Evolutionary conservation across 345 rosid species (phyloP).

Genomic region (Bruguiera sexangula): DNA sequence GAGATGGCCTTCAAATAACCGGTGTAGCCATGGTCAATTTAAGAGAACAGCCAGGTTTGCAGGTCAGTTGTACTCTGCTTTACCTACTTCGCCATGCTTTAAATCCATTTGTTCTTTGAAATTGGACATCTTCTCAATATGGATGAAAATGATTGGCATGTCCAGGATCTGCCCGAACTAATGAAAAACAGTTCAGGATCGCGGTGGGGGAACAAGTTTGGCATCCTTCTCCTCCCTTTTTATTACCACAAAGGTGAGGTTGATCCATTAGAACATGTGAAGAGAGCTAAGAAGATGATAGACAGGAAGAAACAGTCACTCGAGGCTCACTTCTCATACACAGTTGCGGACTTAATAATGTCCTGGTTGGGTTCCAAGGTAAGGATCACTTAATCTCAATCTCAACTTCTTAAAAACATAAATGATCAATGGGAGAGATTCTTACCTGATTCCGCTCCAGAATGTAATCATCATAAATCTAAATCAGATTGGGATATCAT

Average conservation of each 20-base stretch:
- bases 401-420: background rate
- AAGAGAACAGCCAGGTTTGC: constrained; percentile 43
- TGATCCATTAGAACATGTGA: constrained; percentile 41
- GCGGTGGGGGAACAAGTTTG: constrained; percentile 60
- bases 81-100: too few relatives aligned
- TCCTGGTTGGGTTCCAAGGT: constrained; percentile 46
- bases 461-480: too few relatives aligned
- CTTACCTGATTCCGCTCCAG: too few relatives aligned
- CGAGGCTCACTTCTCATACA: constrained; percentile 54
- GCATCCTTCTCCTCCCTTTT: constrained; percentile 46
- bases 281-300: constrained; percentile 45
- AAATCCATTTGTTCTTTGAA: too few relatives aligned
- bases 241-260: constrained; percentile 24
- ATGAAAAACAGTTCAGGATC: constrained; percentile 26
- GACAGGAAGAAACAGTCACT: constrained; percentile 46
- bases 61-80: constrained; percentile 22
- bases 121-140: background rate
- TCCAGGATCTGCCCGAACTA: constrained; percentile 39
- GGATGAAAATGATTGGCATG: background rate
- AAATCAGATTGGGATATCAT: too few relatives aligned
- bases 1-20: constrained; percentile 37
- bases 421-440: background rate
- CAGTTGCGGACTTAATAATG: constrained; percentile 38
- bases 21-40: constrained; percentile 63
- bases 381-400: background rate